Evolutionary conservation across 1,284 basidiomycete species (phyloP).

Genomic region (Trichosporon sp.): DNA sequence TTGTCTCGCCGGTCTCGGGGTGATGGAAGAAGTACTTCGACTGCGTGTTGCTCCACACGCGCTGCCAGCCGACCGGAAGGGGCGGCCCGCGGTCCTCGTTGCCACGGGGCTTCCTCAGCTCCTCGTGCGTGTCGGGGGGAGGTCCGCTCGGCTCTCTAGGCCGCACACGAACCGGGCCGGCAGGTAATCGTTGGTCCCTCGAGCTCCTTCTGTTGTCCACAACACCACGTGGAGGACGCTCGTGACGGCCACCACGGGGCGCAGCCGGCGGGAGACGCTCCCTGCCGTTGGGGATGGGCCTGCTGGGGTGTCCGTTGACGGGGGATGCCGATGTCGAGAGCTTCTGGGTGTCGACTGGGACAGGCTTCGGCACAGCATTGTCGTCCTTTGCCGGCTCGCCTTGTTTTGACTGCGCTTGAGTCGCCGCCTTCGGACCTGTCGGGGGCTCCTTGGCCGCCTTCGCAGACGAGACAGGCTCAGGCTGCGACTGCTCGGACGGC

Average conservation of each 20-base stretch:
- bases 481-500: background rate
- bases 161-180: background rate
- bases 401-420: background rate
- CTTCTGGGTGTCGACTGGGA: background rate
- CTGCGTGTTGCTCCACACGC: slow-evolving; percentile 10
- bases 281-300: background rate
- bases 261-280: background rate
- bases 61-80: slow-evolving; percentile 8
- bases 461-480: background rate
- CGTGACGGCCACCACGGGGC: background rate
- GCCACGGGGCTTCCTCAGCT: background rate
- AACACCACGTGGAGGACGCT: background rate
- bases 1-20: slow-evolving; percentile 1
- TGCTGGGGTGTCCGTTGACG: background rate
- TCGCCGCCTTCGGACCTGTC: background rate
- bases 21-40: slow-evolving; percentile 16
- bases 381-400: background rate
- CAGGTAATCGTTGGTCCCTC: background rate
- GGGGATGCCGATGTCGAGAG: background rate
- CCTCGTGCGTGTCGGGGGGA: background rate
- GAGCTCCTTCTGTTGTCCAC: background rate
- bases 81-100: background rate
- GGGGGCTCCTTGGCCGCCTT: background rate
- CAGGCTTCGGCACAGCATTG: background rate
- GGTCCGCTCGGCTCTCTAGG: slow-evolving; percentile 2